Percentiles rank a stretch among this genome's conserved stretches.
These are phyloP conservation scores for Dimocarpus longan DNA, from an alignment of 345 rosid species.

Conservation along the genomic window DNA sequence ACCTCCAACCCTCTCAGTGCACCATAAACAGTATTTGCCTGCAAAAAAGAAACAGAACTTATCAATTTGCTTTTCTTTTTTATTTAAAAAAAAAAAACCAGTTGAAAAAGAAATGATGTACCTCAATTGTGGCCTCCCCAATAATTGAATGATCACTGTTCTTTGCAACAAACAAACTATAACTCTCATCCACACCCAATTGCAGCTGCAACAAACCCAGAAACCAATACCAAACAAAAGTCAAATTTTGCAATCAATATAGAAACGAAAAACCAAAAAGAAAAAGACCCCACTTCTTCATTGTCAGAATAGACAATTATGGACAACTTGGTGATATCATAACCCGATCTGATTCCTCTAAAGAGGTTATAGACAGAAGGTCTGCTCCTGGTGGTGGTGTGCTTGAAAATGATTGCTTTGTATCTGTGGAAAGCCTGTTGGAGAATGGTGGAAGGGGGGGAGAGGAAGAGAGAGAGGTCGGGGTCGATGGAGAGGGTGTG, in stretches of 20 bases:
- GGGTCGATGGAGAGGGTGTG: conserved; percentile 76
- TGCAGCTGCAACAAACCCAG: conserved; percentile 45
- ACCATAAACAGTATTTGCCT: conserved; percentile 90
- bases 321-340: conserved; percentile 59
- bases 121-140: conserved; percentile 77
- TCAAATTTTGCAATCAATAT: conserved; percentile 31
- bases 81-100: background rate
- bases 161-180: conserved; percentile 48
- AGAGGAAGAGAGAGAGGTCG: conserved; percentile 40
- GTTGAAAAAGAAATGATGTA: conserved; percentile 20
- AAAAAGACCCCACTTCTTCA: conserved; percentile 51
- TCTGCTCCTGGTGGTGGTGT: conserved; percentile 13
- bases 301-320: conserved; percentile 59
- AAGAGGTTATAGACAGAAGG: conserved; percentile 32
- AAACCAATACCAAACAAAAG: conserved; percentile 18
- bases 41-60: conserved; percentile 26
- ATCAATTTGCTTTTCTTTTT: no score
- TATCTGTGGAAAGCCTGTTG: conserved; percentile 75
- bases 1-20: conserved; percentile 97
- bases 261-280: background rate
- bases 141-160: conserved; percentile 48
- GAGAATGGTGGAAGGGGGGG: conserved; percentile 51
- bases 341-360: conserved; percentile 42
- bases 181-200: conserved; percentile 69
- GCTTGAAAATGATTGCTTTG: conserved; percentile 62